Conservation (phyloP, 2,329 filamentous ascomycete species). For the Cercospora zeina region DNA sequence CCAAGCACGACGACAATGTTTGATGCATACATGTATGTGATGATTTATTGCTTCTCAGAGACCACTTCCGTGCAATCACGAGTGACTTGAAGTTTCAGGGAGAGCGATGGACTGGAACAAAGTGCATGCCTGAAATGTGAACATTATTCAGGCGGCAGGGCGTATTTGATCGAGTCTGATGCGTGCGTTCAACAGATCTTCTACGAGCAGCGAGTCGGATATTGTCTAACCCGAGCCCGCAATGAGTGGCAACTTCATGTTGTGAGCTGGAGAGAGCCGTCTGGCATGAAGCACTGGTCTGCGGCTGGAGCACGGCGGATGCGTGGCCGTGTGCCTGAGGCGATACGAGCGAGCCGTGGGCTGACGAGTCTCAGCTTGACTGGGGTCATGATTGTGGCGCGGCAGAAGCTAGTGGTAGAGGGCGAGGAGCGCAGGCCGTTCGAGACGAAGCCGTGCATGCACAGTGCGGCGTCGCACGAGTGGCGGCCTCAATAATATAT, state of each 20-base stretch:
- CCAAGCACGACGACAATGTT: not conserved
- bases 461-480: not conserved
- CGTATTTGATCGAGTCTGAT: no score
- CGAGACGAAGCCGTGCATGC: not conserved
- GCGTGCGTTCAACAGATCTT: no score
- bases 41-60: not conserved
- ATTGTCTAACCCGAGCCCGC: no score
- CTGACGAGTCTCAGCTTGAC: conserved; percentile 4
- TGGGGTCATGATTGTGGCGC: conserved; percentile 1
- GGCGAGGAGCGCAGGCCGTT: not conserved
- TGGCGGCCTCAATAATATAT: not conserved
- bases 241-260: no score
- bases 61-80: not conserved
- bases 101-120: not conserved
- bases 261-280: no score
- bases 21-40: not conserved
- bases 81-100: not conserved
- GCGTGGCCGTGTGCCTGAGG: not conserved
- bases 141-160: no score
- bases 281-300: conserved; percentile 4
- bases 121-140: not conserved
- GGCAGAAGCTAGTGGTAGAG: not conserved
- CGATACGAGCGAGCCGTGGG: conserved; percentile 4
- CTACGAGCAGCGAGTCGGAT: no score
- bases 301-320: conserved; percentile 4